These are phyloP conservation scores for Priceomyces haplophilus DNA, from an alignment of 805 yeast genomes.

Conservation along the genomic window DNA sequence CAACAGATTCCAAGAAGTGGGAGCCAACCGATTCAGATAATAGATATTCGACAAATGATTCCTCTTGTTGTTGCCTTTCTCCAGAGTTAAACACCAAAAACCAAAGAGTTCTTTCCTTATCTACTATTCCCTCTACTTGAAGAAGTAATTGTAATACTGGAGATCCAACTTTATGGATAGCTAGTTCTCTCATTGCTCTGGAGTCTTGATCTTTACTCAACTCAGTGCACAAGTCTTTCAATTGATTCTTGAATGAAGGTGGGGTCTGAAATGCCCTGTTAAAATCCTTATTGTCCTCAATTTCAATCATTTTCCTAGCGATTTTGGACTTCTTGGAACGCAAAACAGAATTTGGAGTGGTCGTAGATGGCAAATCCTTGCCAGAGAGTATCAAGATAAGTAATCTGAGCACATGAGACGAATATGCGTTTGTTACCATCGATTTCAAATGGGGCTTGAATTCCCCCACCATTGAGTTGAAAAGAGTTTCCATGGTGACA, in stretches of 20 bases:
- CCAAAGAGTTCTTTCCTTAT: constrained; percentile 70
- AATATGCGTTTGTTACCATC: constrained; percentile 74
- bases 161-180: constrained; percentile 78
- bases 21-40: constrained; percentile 90
- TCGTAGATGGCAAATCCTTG: constrained; percentile 70
- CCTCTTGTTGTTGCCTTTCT: constrained; percentile 59
- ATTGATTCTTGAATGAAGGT: constrained; percentile 56
- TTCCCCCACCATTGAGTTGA: constrained; percentile 64
- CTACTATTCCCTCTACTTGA: constrained; percentile 77
- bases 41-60: constrained; percentile 77
- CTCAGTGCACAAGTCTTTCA: constrained; percentile 47
- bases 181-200: constrained; percentile 58
- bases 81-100: constrained; percentile 57
- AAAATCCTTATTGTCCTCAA: constrained; percentile 73
- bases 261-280: constrained; percentile 69
- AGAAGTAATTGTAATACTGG: constrained; percentile 81
- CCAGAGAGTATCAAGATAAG: constrained; percentile 72
- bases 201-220: constrained; percentile 36
- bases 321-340: constrained; percentile 81
- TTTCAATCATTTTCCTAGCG: constrained; percentile 91
- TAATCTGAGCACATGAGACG: constrained; percentile 82
- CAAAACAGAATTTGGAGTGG: constrained; percentile 63
- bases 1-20: constrained; percentile 76
- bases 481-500: constrained; percentile 63
- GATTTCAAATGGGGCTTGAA: constrained; percentile 54